These are phyloP conservation scores for Penicillium expansum DNA, from an alignment of 2,329 filamentous ascomycete genomes.

Conservation along the genomic window DNA sequence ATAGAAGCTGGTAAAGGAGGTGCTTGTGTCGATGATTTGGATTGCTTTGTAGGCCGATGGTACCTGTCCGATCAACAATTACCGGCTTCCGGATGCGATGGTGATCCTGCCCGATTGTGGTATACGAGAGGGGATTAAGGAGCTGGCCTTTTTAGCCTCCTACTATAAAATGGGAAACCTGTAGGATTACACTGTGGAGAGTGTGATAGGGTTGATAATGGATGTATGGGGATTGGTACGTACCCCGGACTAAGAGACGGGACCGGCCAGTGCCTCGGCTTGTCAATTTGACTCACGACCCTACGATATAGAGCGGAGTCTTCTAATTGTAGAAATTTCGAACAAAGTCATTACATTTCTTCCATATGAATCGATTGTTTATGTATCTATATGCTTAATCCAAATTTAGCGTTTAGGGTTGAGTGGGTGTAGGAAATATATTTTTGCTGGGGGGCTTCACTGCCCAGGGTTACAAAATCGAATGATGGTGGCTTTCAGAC, in stretches of 20 bases:
- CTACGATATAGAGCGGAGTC: neutral
- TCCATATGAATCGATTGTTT: neutral
- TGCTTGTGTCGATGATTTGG: neutral
- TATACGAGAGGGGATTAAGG: neutral
- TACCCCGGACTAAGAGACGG: conserved; percentile 9
- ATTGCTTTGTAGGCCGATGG: neutral
- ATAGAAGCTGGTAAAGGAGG: neutral
- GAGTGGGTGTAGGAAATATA: neutral
- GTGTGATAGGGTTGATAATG: neutral
- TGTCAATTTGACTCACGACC: neutral
- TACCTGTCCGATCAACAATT: neutral
- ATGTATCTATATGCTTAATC: neutral
- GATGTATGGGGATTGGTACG: neutral
- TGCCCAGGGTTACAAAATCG: neutral
- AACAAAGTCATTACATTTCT: neutral
- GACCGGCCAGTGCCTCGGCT: conserved; percentile 19
- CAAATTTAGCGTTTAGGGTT: neutral
- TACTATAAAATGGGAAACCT: neutral
- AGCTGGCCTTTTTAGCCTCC: neutral
- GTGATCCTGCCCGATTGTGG: neutral
- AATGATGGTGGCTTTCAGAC: neutral
- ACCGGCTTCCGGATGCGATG: neutral
- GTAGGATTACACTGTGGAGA: neutral
- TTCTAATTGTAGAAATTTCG: neutral
- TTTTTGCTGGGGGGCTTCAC: neutral